phyloP scores from a whole-genome alignment of 2,329 filamentous ascomycete genomes.

The Elsinoe perseae region DNA sequence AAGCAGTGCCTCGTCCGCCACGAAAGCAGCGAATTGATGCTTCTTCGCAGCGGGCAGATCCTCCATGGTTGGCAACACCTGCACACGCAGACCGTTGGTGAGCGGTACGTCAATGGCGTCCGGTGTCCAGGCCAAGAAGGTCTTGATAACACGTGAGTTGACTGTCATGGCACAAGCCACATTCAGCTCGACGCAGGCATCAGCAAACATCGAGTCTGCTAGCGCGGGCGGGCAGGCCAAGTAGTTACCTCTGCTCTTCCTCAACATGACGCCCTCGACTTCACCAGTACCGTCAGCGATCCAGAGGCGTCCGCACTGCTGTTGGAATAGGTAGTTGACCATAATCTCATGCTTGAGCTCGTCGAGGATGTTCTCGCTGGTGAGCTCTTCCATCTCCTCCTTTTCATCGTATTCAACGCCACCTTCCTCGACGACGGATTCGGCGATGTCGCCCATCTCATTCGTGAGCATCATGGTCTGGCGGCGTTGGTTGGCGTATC shows the following conservation, averaged over 20 bases:
- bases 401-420: conserved; percentile 14
- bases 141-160: conserved; percentile 71
- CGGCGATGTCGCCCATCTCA: conserved; percentile 5
- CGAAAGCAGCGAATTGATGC: conserved; percentile 73
- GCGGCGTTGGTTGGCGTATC: conserved; percentile 1
- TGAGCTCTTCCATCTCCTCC: not conserved
- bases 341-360: conserved; percentile 76
- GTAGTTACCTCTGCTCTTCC: conserved; percentile 60
- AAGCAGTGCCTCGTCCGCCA: conserved; percentile 61
- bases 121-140: conserved; percentile 65
- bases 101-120: conserved; percentile 67
- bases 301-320: conserved; percentile 68
- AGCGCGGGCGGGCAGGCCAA: conserved; percentile 64
- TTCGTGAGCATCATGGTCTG: conserved; percentile 8
- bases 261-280: conserved; percentile 63
- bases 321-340: conserved; percentile 75
- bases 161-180: conserved; percentile 74
- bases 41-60: conserved; percentile 65
- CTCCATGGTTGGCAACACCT: conserved; percentile 64
- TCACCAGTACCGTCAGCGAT: conserved; percentile 61
- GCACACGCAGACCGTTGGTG: conserved; percentile 67
- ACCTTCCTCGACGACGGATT: conserved; percentile 15
- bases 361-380: conserved; percentile 45
- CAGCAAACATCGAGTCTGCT: conserved; percentile 54
- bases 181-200: conserved; percentile 61